A percentile compares a stretch with the other conserved stretches of the same genome.
phyloP scores from a whole-genome alignment of 768 basidiomycete species.

The Lyophyllum decastes region DNA sequence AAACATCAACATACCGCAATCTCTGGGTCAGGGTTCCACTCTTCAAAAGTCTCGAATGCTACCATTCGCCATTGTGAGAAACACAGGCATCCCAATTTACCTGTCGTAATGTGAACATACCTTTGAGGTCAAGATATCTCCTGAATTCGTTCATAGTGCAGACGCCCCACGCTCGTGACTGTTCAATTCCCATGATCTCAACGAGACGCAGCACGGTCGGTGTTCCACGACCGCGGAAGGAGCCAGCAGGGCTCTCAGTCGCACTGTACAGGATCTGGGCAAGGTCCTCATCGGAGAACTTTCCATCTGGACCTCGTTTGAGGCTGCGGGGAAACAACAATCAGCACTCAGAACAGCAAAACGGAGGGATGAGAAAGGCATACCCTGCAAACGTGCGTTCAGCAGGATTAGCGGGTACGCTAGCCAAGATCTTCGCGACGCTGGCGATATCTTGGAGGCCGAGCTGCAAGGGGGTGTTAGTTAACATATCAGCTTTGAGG shows the following conservation, averaged over 20 bases:
- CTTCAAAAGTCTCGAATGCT: constrained; percentile 40
- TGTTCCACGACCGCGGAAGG: constrained; percentile 48
- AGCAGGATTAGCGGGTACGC: constrained; percentile 20
- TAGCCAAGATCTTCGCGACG: constrained; percentile 17
- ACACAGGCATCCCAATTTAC: too few species aligned
- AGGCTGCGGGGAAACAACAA: constrained; percentile 17
- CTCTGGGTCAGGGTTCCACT: constrained; percentile 49
- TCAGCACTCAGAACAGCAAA: too few species aligned
- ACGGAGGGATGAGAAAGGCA: too few species aligned
- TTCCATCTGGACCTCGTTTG: constrained; percentile 42
- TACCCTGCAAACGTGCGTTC: constrained; percentile 45
- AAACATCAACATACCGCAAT: constrained; percentile 33
- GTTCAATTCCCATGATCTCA: constrained; percentile 56
- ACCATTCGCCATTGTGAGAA: too few species aligned
- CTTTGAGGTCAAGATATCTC: constrained; percentile 45
- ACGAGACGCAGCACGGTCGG: constrained; percentile 47
- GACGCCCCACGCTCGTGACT: constrained; percentile 52
- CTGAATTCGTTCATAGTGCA: constrained; percentile 59
- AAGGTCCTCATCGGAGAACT: constrained; percentile 54
- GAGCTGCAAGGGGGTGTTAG: too few species aligned
- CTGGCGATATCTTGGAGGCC: constrained; percentile 24
- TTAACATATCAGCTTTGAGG: constrained; percentile 12
- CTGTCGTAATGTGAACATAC: constrained; percentile 15
- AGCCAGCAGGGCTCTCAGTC: constrained; percentile 44
- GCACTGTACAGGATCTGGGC: constrained; percentile 47